Conservation (phyloP, 208 protist species). For the Strigomonas oncopelti region DNA sequence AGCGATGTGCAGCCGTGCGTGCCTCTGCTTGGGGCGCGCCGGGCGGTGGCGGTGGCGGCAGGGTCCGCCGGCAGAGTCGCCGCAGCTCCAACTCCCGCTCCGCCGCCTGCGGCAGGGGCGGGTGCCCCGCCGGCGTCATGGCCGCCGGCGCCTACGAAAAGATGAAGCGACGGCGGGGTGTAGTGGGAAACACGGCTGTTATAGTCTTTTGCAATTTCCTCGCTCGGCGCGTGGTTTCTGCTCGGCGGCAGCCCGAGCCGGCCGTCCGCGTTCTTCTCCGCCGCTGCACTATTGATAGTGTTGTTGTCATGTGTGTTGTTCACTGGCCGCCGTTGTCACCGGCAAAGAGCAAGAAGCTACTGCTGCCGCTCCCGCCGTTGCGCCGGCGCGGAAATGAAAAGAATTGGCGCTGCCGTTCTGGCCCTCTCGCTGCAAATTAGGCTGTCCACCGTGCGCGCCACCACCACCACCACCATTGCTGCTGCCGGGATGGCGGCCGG, state of each 20-base stretch:
- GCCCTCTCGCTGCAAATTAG: not conserved
- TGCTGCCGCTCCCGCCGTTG: too few species aligned
- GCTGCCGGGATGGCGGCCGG: not conserved
- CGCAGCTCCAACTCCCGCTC: not conserved
- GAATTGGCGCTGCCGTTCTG: not conserved
- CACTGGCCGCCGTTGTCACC: too few species aligned
- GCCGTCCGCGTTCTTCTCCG: not conserved
- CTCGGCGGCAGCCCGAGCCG: not conserved
- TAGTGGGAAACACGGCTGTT: not conserved
- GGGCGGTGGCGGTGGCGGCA: not conserved
- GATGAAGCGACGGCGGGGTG: conserved; percentile 3
- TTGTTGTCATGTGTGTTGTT: not conserved
- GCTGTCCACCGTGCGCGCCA: not conserved
- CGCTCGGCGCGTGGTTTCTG: not conserved
- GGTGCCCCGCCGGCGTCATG: not conserved
- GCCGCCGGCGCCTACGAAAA: not conserved
- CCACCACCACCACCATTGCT: not conserved
- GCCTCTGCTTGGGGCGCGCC: not conserved
- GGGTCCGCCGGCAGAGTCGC: too few species aligned
- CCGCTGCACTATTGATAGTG: not conserved
- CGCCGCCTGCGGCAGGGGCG: not conserved
- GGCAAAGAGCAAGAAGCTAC: too few species aligned
- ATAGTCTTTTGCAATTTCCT: not conserved
- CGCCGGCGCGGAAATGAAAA: too few species aligned
- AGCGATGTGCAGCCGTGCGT: not conserved